phyloP scores from a whole-genome alignment of 768 basidiomycete genomes.

The Sporobolomyces phaffii region DNA sequence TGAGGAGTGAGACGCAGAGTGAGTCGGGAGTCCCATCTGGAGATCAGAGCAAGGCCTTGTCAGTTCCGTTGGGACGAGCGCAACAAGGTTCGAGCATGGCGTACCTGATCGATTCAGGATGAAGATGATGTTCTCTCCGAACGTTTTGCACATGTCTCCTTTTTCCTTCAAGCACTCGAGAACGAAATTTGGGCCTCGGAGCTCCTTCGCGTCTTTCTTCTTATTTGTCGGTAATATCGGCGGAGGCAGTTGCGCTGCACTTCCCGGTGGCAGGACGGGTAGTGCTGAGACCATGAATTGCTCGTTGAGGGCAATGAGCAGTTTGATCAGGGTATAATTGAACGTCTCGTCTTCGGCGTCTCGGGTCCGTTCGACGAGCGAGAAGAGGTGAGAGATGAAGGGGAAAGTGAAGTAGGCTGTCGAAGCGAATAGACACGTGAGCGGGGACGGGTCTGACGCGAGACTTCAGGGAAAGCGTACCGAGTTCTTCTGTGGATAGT shows the following conservation, averaged over 20 bases:
- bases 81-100: no score
- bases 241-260: constrained; percentile 25
- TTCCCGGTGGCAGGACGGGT: constrained; percentile 15
- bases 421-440: not conserved
- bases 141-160: constrained; percentile 79
- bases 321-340: constrained; percentile 91
- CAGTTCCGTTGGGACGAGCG: constrained; percentile 17
- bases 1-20: constrained; percentile 85
- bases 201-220: constrained; percentile 2
- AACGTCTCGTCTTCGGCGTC: constrained; percentile 82
- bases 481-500: constrained; percentile 66
- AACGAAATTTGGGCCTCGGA: constrained; percentile 60
- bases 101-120: constrained; percentile 96
- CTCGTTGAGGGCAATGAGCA: constrained; percentile 88
- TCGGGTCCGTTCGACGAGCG: constrained; percentile 86
- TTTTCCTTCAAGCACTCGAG: constrained; percentile 76
- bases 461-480: constrained; percentile 53
- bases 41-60: no score
- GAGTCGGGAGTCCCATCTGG: constrained; percentile 80
- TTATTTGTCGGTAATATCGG: constrained; percentile 29
- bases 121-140: constrained; percentile 97
- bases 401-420: constrained; percentile 70
- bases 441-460: not conserved
- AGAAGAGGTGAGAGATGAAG: constrained; percentile 84
- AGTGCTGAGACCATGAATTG: constrained; percentile 78